A percentile compares a stretch with the other conserved stretches of the same genome.
Evolutionary conservation across 768 basidiomycete species (phyloP).

Genomic region (Collybia sp.): DNA sequence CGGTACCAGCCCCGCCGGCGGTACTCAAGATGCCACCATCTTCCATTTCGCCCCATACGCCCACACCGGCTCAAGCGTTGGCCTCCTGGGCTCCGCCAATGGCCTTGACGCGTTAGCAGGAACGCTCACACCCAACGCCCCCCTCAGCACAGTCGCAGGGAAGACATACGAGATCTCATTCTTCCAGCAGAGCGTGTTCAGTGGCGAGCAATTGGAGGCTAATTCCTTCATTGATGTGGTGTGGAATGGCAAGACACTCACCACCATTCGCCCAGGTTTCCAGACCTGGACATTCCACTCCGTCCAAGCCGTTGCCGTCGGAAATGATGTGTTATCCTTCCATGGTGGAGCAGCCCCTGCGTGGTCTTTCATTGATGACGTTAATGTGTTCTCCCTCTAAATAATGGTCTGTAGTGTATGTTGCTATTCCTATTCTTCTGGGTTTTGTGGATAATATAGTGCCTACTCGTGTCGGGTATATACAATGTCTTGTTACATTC

Average conservation of each 20-base stretch:
- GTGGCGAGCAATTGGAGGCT: conserved; percentile 24
- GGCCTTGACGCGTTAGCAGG: conserved; percentile 31
- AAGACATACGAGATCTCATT: conserved; percentile 33
- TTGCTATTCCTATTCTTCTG: no score
- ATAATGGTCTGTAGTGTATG: no score
- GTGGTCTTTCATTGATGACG: conserved; percentile 46
- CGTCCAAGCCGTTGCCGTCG: conserved; percentile 24
- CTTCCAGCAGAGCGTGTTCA: conserved; percentile 38
- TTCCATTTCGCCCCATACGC: conserved; percentile 37
- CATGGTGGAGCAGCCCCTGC: conserved; percentile 41
- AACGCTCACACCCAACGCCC: conserved; percentile 25
- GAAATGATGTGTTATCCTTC: conserved; percentile 16
- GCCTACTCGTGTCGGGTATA: no score
- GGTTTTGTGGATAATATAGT: no score
- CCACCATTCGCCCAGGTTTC: conserved; percentile 30
- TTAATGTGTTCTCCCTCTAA: conserved; percentile 16
- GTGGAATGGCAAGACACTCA: conserved; percentile 36
- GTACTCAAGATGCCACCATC: conserved; percentile 36
- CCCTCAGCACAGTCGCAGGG: conserved; percentile 30
- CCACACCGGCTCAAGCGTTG: conserved; percentile 33
- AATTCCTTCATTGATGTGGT: conserved; percentile 32
- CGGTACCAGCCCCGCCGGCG: conserved; percentile 29
- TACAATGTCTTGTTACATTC: no score
- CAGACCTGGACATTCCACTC: conserved; percentile 31
- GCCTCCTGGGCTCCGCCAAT: conserved; percentile 37